Conservation (phyloP, 2,329 filamentous ascomycete species). For the Emergomyces pasteurianus region DNA sequence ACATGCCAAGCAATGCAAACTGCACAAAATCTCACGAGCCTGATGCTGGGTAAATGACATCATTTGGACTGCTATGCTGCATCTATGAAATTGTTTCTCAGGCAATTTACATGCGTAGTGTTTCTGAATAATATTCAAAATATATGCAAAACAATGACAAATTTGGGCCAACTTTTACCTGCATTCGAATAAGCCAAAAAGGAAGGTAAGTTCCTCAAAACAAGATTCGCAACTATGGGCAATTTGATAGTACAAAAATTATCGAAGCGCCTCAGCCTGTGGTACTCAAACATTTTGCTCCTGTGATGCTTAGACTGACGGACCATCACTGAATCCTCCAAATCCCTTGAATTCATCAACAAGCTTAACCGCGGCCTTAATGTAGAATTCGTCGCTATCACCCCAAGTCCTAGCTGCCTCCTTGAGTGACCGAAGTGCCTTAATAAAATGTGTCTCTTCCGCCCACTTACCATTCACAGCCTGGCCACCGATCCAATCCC, state of each 20-base stretch:
- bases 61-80: not conserved
- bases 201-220: not conserved
- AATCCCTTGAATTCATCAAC: slow-evolving; percentile 31
- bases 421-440: slow-evolving; percentile 64
- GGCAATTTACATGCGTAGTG: not conserved
- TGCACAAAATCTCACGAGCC: not conserved
- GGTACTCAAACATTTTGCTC: not conserved
- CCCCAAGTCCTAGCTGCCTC: slow-evolving; percentile 47
- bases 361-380: slow-evolving; percentile 41
- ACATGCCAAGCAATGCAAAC: not conserved
- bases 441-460: slow-evolving; percentile 73
- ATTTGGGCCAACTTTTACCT: not conserved
- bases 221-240: not conserved
- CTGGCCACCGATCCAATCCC: slow-evolving; percentile 63
- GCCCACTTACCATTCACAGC: slow-evolving; percentile 56
- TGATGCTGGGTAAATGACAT: not conserved
- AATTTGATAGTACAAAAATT: not conserved
- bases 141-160: not conserved
- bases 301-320: not conserved
- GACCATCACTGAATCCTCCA: slow-evolving; percentile 12
- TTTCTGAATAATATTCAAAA: not conserved
- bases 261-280: no score
- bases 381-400: slow-evolving; percentile 33
- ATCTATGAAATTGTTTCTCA: not conserved
- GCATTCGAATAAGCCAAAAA: not conserved